Base-by-base conservation (phyloP, 2,329 filamentous ascomycete species). In the Calycina marina region DNA sequence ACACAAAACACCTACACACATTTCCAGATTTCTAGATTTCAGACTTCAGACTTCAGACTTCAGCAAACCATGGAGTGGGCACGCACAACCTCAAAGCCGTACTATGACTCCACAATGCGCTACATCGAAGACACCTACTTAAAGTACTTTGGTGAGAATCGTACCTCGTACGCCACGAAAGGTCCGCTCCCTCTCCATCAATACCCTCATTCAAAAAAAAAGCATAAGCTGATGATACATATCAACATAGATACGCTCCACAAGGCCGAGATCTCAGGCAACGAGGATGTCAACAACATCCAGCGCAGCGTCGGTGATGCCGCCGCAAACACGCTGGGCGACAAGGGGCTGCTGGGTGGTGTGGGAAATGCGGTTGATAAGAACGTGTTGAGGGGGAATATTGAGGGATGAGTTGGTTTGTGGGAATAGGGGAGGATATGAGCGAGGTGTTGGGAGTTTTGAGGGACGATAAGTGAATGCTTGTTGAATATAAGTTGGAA, bases 121-220 rank as follows among this genome's bases (percentile, higher is more conserved):
- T 51, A 47, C 45, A 35, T 49, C 9, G 48, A 51, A 28, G 45
- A 49, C 29, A 51, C 44, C 3, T 51, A 51, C 28, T 37, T 49
- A 17, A 38, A 39, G 20, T 49, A 40, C 25, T 49, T 49, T 35
- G 47, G 48, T 1, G 42, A 51, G 34, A 51, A 51, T 24, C 31
- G 47, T 9, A 41, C 45, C 4, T 43, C 40, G 0, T 51, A 49
- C 24, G 45, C 42, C 8, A 31, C 44, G 2, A 50, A 50, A 45
- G 46, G 48, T 47, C 28, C 6, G 18, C 18, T 5, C 14, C 18
- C 14, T 24, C 34, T 20, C 11, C 14, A 26, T 20, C 28, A 20
- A 14, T 14, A 13, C 8, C 22, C 10, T 30, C 5, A 4, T 15
- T 25, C 14, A 17, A 14, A 28, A 25, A 4, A 16, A n/a, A n/a